Base-by-base conservation (phyloP, 345 rosid species). In the Bruguiera gymnorhiza region DNA sequence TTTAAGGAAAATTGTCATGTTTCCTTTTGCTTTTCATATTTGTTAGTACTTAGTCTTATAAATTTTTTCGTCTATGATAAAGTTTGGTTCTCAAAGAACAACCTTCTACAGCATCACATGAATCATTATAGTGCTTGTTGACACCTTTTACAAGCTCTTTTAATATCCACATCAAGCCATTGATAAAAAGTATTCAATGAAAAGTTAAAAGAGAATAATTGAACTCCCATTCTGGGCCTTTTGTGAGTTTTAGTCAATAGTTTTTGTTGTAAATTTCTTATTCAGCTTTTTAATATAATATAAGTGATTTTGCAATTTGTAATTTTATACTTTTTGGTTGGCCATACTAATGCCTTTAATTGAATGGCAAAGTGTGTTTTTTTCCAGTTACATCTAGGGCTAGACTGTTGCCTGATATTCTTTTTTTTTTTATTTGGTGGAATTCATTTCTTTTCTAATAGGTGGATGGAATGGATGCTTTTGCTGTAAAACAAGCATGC, bases 401-500 rank as follows among this genome's bases (percentile, higher is more conserved):
- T 32, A 37, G 46, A 54, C 15, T 52, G 31, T 50, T n/a, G 26
- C 29, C 13, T 53, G 26, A 24, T 65, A 6, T 31, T 24, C 24
- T 24, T 43, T 16, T 23, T 10, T 15, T 39, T 30, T 23, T 11
- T 36, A 56, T 63, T 60, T 60, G 18, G 34, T 57, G 21, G 71
- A 43, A 50, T 60, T 56, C 5, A 2, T 65, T 65, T 46, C 46
- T 61, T 50, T 23, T 50, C 51, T 51, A 6, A 4, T 50, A 67
- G 59, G 59, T 92, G 46, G 99, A 95, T 73, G 99, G 99, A 60
- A 95, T 95, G 99, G 99, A 95, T 86, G 96, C 80, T 31, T 75
- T 95, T 80, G 98, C 97, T 72, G 99, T 95, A 72, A 95, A 95
- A 72, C 97, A 95, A 78, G 99, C 97, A 4, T 95, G 99, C 87